Conservation (phyloP, 2,329 filamentous ascomycete genomes). For the Fusarium devonianum region DNA sequence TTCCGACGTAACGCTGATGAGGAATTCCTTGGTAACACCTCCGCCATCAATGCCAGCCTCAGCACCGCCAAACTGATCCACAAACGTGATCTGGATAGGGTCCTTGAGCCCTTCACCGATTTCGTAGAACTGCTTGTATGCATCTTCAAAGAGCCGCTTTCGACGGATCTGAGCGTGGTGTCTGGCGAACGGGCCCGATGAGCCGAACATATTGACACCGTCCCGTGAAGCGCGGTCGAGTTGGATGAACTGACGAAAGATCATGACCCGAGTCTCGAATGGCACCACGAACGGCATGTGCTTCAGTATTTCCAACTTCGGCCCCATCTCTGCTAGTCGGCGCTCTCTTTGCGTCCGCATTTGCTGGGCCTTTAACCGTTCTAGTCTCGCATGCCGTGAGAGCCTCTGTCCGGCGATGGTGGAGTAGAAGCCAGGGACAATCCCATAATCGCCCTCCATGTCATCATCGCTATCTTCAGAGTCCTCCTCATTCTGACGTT, state of each 20-base stretch:
- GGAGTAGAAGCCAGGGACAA: slow-evolving; percentile 38
- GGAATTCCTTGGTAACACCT: slow-evolving; percentile 96
- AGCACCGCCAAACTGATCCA: slow-evolving; percentile 84
- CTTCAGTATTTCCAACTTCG: slow-evolving; percentile 86
- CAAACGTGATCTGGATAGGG: slow-evolving; percentile 94
- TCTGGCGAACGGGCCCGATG: slow-evolving; percentile 52
- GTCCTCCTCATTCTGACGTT: slow-evolving; percentile 70
- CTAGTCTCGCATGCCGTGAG: slow-evolving; percentile 69
- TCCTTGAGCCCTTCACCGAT: slow-evolving; percentile 88
- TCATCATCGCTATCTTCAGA: slow-evolving; percentile 49
- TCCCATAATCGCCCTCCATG: slow-evolving; percentile 44
- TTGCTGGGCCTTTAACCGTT: slow-evolving; percentile 69
- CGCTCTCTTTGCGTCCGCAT: slow-evolving; percentile 72
- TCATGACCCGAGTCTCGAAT: slow-evolving; percentile 87
- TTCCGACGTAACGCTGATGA: slow-evolving; percentile 86
- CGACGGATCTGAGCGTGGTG: slow-evolving; percentile 84
- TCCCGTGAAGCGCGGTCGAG: slow-evolving; percentile 62
- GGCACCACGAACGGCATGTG: slow-evolving; percentile 98
- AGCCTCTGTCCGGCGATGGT: slow-evolving; percentile 63
- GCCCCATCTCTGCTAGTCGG: slow-evolving; percentile 79
- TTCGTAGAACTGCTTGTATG: slow-evolving; percentile 81
- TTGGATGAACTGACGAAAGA: slow-evolving; percentile 91
- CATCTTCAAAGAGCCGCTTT: slow-evolving; percentile 83
- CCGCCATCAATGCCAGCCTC: slow-evolving; percentile 97
- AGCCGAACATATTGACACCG: slow-evolving; percentile 16